phyloP scores from a whole-genome alignment of 148 eudicot species.

The Polygonum aviculare region DNA sequence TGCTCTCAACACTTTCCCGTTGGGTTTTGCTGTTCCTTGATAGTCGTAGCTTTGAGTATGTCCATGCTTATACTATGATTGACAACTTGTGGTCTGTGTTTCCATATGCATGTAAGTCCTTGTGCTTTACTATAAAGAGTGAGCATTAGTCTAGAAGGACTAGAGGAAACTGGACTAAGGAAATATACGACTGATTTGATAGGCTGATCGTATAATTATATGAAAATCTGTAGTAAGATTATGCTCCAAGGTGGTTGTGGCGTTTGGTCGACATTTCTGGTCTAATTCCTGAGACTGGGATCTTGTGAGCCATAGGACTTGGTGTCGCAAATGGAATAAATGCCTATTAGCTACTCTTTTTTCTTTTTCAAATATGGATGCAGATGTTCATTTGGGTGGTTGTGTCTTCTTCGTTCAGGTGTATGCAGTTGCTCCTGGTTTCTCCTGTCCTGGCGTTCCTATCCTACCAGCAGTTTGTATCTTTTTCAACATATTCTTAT shows the following conservation, averaged over 20 bases:
- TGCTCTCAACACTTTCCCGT: neutral
- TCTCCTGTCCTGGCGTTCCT: slow-evolving; percentile 91
- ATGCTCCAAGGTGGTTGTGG: neutral
- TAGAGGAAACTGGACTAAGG: neutral
- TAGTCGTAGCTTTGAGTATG: neutral
- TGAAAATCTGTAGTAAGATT: neutral
- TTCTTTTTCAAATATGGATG: neutral
- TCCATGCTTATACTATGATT: neutral
- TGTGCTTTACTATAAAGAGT: neutral
- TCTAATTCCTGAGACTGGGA: neutral
- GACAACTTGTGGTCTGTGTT: neutral
- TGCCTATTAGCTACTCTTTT: neutral
- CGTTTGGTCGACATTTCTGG: neutral
- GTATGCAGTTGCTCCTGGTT: slow-evolving; percentile 50
- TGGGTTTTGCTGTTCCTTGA: neutral
- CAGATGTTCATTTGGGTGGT: neutral
- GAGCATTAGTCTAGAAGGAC: neutral
- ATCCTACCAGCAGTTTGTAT: slow-evolving; percentile 77
- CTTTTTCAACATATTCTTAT: slow-evolving; percentile 79
- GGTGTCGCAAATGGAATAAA: neutral
- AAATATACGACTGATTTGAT: neutral
- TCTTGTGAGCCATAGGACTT: neutral
- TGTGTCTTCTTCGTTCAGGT: slow-evolving; percentile 28
- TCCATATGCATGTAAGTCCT: neutral
- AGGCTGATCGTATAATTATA: neutral